A percentile compares a stretch with the other conserved stretches of the same genome.
phyloP scores from a whole-genome alignment of 1,139 yeast genomes.

The Arxiozyma slooffiae region DNA sequence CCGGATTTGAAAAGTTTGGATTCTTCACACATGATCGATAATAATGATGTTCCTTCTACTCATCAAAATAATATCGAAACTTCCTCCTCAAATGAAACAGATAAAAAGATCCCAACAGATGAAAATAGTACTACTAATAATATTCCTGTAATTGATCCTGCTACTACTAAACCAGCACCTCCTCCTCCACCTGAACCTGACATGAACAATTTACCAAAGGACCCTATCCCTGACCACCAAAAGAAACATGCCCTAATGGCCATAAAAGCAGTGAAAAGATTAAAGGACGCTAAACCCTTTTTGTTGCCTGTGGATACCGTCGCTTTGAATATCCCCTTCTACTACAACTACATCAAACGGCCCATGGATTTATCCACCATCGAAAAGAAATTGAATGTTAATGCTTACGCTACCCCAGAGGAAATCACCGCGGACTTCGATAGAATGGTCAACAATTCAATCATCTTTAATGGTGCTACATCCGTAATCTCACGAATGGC shows the following conservation, averaged over 20 bases:
- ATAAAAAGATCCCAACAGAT: background rate
- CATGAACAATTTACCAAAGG: slow-evolving; percentile 51
- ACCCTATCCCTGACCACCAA: slow-evolving; percentile 85
- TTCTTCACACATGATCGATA: background rate
- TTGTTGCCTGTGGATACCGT: slow-evolving; percentile 81
- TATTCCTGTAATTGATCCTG: slow-evolving; percentile 4
- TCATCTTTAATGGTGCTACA: slow-evolving; percentile 73
- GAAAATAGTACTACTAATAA: background rate
- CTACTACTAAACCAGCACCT: slow-evolving; percentile 46
- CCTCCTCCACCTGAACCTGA: slow-evolving; percentile 65
- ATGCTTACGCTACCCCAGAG: slow-evolving; percentile 62
- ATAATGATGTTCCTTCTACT: too few species aligned
- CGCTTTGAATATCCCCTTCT: slow-evolving; percentile 82
- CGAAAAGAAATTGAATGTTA: slow-evolving; percentile 61
- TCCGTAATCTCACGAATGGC: slow-evolving; percentile 88
- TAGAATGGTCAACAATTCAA: slow-evolving; percentile 74
- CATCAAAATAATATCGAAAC: too few species aligned
- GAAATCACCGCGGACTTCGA: slow-evolving; percentile 74
- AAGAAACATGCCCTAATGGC: slow-evolving; percentile 49
- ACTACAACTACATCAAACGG: slow-evolving; percentile 67
- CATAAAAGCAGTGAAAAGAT: slow-evolving; percentile 71
- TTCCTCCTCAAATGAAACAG: slow-evolving; percentile 7
- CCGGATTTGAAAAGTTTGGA: slow-evolving; percentile 1
- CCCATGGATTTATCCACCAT: slow-evolving; percentile 95
- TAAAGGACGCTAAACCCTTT: slow-evolving; percentile 90